Evolutionary conservation across 768 basidiomycete species (phyloP).

Genomic region (Lactarius pseudohatsudake): DNA sequence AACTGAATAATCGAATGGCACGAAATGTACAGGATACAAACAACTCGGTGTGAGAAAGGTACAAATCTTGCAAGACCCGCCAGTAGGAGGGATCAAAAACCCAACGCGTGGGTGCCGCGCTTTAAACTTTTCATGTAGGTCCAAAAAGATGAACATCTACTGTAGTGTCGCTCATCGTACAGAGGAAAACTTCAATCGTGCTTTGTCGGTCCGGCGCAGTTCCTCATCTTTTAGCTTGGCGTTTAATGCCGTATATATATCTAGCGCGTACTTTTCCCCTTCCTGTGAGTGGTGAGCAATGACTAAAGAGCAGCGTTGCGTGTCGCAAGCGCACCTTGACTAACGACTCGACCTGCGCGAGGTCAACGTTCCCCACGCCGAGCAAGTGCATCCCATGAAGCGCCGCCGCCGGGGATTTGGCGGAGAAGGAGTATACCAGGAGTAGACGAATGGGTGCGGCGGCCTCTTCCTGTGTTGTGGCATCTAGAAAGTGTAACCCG

Average conservation of each 20-base stretch:
- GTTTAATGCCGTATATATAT: constrained; percentile 57
- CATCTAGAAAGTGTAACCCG: constrained; percentile 69
- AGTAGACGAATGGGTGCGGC: constrained; percentile 62
- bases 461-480: constrained; percentile 67
- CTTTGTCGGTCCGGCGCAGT: constrained; percentile 56
- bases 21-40: not conserved
- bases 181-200: constrained; percentile 50
- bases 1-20: not conserved
- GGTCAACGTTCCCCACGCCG: constrained; percentile 59
- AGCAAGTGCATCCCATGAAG: constrained; percentile 65
- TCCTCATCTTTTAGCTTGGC: constrained; percentile 66
- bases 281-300: constrained; percentile 42
- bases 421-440: constrained; percentile 60
- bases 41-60: not conserved
- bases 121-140: not conserved
- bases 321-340: constrained; percentile 47
- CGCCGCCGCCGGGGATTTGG: constrained; percentile 37
- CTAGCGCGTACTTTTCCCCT: constrained; percentile 63
- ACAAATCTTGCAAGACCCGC: not conserved
- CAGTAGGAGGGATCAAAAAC: not conserved
- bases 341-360: constrained; percentile 48
- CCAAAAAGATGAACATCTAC: not conserved
- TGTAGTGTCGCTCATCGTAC: constrained; percentile 9
- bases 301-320: not conserved
- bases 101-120: not conserved